phyloP scores from a whole-genome alignment of 2,329 filamentous ascomycete genomes.

The Fusarium sp. region DNA sequence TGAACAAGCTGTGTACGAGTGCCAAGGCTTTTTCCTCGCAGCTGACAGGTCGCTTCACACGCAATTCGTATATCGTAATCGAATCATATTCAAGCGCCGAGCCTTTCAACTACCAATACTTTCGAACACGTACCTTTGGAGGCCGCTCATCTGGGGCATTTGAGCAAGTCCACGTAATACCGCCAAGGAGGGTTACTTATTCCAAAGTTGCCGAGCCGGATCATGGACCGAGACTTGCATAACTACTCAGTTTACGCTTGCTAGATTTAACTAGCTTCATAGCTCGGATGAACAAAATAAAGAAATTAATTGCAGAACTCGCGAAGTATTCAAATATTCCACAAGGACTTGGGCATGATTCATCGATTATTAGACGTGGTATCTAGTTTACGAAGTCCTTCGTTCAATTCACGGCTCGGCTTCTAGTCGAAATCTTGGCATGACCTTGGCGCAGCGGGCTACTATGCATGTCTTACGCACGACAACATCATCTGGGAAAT shows the following conservation, averaged over 20 bases:
- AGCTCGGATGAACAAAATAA: no score
- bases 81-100: conserved; percentile 27
- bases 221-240: conserved; percentile 12
- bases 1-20: neutral
- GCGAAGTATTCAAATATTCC: neutral
- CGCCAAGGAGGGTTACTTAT: neutral
- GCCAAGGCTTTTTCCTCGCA: conserved; percentile 18
- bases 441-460: neutral
- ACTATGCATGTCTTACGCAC: conserved; percentile 4
- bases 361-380: no score
- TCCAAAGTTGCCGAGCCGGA: conserved; percentile 11
- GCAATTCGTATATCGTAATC: conserved; percentile 11
- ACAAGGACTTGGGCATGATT: no score
- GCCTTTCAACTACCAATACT: conserved; percentile 6
- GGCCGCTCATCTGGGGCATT: neutral
- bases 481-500: conserved; percentile 7
- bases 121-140: neutral
- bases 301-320: neutral
- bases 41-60: conserved; percentile 11
- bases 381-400: conserved; percentile 16
- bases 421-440: conserved; percentile 16
- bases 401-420: neutral
- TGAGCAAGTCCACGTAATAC: neutral
- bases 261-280: neutral
- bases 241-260: conserved; percentile 15